These are phyloP conservation scores for Cornus suecica DNA, from an alignment of 148 eudicot species.

Conservation along the genomic window DNA sequence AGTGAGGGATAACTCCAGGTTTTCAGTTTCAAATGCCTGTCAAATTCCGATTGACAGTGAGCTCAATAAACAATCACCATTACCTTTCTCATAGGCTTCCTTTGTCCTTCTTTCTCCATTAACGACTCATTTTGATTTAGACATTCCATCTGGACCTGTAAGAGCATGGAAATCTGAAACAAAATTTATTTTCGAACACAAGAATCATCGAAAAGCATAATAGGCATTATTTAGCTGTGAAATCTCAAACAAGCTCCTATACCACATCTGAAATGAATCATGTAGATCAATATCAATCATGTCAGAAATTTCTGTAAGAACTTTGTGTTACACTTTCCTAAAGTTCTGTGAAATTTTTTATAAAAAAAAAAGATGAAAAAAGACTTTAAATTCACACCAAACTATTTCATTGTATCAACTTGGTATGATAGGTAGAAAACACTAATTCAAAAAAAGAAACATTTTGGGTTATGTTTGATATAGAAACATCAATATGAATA, in stretches of 20 bases:
- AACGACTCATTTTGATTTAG: slow-evolving; percentile 18
- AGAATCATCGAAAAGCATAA: not conserved
- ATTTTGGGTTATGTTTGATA: too few species aligned
- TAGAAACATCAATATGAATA: too few species aligned
- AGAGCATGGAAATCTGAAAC: slow-evolving; percentile 5
- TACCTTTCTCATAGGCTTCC: slow-evolving; percentile 56
- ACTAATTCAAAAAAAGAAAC: not conserved
- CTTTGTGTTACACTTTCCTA: not conserved
- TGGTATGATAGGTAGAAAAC: not conserved
- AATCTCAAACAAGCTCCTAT: not conserved
- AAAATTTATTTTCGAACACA: not conserved
- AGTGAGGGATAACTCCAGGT: not conserved
- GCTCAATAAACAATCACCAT: slow-evolving; percentile 2
- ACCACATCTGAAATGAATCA: not conserved
- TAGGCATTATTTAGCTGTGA: slow-evolving; percentile 1
- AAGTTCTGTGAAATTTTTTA: not conserved
- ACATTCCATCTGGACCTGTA: slow-evolving; percentile 59
- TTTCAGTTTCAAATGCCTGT: not conserved
- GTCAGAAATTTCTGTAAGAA: not conserved
- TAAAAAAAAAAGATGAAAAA: not conserved
- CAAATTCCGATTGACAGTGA: not conserved
- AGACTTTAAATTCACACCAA: not conserved
- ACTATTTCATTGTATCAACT: not conserved
- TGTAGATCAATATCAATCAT: not conserved
- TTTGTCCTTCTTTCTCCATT: slow-evolving; percentile 14